Evolutionary conservation across 2,329 filamentous ascomycete species (phyloP).

Genomic region (Ciborinia camelliae): DNA sequence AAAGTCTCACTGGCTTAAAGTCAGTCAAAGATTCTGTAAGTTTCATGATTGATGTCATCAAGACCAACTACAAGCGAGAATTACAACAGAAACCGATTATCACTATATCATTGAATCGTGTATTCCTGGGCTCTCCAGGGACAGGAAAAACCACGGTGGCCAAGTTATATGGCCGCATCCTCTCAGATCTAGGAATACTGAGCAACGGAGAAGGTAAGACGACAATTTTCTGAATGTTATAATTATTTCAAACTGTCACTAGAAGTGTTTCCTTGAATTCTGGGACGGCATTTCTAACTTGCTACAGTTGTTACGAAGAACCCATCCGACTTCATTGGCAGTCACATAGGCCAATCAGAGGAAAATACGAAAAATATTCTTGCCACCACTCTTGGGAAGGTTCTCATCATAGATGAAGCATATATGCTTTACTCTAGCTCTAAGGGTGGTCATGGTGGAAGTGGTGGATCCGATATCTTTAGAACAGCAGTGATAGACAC

Average conservation of each 20-base stretch:
- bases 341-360: constrained; percentile 63
- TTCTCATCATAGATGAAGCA: constrained; percentile 77
- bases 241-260: neutral
- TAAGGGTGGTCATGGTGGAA: constrained; percentile 18
- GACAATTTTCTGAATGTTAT: neutral
- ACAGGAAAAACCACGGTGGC: constrained; percentile 76
- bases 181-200: constrained; percentile 64
- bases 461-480: constrained; percentile 46
- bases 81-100: constrained; percentile 57
- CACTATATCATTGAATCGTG: constrained; percentile 60
- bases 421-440: constrained; percentile 57
- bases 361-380: constrained; percentile 69
- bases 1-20: constrained; percentile 55
- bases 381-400: constrained; percentile 63
- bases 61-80: constrained; percentile 64
- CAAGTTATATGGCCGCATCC: constrained; percentile 66
- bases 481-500: constrained; percentile 68
- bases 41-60: constrained; percentile 57
- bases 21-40: constrained; percentile 61
- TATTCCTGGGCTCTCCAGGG: constrained; percentile 69
- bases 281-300: neutral
- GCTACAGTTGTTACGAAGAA: constrained; percentile 64
- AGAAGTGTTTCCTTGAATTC: neutral
- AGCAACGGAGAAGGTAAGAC: constrained; percentile 62
- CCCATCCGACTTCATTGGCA: constrained; percentile 69